These are phyloP conservation scores for Cucurbita moschata DNA, from an alignment of 306 rosid genomes.

Conservation along the genomic window DNA sequence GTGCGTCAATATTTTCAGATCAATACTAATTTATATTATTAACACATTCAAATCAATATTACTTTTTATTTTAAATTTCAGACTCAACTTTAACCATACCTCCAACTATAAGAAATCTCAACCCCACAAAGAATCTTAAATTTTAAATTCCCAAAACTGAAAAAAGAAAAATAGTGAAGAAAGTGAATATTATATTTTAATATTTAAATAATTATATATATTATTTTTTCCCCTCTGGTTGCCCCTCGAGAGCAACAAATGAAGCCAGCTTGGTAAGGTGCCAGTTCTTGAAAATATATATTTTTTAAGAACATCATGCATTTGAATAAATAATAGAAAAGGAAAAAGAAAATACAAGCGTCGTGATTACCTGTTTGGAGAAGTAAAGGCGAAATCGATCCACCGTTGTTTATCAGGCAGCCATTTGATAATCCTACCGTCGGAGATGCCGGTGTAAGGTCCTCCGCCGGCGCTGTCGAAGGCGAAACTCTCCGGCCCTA, in stretches of 20 bases:
- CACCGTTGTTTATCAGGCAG: conserved; percentile 18
- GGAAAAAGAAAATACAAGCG: not conserved
- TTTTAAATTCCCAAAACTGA: too few relatives aligned
- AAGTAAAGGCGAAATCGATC: conserved; percentile 40
- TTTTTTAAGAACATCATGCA: not conserved
- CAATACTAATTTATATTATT: too few relatives aligned
- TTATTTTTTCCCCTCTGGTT: not conserved
- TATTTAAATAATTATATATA: not conserved
- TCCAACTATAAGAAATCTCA: too few relatives aligned
- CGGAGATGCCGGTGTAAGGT: conserved; percentile 62
- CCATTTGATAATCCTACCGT: conserved; percentile 68
- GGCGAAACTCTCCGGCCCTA: conserved; percentile 61
- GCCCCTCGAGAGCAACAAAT: not conserved
- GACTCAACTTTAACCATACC: too few relatives aligned
- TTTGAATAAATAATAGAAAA: not conserved
- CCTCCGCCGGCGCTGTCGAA: conserved; percentile 48
- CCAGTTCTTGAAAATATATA: not conserved
- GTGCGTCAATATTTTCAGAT: too few relatives aligned
- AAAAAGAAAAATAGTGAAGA: too few relatives aligned
- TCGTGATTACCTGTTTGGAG: conserved; percentile 30
- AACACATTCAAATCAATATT: not conserved
- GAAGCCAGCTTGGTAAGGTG: not conserved
- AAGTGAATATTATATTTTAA: too few relatives aligned
- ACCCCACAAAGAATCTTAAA: too few relatives aligned
- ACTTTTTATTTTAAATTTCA: too few relatives aligned